phyloP scores from a whole-genome alignment of 2,329 filamentous ascomycete species.

The Fusarium compactum region DNA sequence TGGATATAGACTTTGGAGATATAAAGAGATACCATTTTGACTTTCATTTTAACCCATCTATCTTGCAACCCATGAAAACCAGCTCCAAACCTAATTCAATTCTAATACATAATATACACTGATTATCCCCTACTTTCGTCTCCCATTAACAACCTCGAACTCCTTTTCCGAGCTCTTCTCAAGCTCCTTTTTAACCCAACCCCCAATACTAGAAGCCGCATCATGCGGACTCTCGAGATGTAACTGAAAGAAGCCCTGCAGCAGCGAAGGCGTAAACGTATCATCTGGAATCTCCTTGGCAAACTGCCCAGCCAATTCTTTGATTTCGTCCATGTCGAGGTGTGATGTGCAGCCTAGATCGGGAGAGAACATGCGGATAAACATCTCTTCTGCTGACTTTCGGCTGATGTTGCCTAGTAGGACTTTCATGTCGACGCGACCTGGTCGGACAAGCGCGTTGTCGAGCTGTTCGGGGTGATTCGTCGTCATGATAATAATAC shows the following conservation, averaged over 20 bases:
- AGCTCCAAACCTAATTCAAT: too few relatives aligned
- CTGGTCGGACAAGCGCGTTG: slow-evolving; percentile 72
- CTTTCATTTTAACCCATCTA: neutral
- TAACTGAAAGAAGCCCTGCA: slow-evolving; percentile 63
- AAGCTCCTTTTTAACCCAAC: slow-evolving; percentile 55
- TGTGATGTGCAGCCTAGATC: slow-evolving; percentile 48
- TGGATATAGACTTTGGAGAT: neutral
- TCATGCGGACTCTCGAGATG: slow-evolving; percentile 56
- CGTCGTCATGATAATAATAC: slow-evolving; percentile 80
- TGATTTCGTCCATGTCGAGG: slow-evolving; percentile 48
- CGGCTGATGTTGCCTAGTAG: slow-evolving; percentile 64
- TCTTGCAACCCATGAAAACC: neutral
- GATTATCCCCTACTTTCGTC: slow-evolving; percentile 16
- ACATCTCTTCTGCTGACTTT: slow-evolving; percentile 60
- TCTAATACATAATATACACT: slow-evolving; percentile 1
- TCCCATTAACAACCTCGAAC: slow-evolving; percentile 47
- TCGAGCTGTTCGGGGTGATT: slow-evolving; percentile 75
- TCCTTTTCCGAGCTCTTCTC: slow-evolving; percentile 46
- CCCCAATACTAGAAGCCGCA: slow-evolving; percentile 51
- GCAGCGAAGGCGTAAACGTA: slow-evolving; percentile 61
- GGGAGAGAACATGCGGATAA: slow-evolving; percentile 59
- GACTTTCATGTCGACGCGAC: slow-evolving; percentile 74
- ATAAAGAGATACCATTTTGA: neutral
- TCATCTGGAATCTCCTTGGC: slow-evolving; percentile 62
- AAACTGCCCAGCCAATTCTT: slow-evolving; percentile 66